Base-by-base conservation (phyloP, 2,329 filamentous ascomycete genomes). In the Mariannaea sp. region DNA sequence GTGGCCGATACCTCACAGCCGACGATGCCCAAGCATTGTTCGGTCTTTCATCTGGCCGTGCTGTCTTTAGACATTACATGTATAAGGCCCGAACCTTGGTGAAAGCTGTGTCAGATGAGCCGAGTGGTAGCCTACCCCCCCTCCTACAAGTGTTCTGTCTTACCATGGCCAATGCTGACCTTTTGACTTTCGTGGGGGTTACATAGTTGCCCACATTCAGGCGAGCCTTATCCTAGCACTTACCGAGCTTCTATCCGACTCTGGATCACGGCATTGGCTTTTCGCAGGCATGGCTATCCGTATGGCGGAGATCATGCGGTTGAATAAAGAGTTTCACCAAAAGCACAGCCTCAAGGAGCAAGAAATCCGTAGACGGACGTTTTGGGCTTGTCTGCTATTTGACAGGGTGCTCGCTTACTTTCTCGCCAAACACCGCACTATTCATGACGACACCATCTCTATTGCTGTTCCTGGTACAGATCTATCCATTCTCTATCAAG, bases 321-420 rank as follows among this genome's bases (percentile, higher is more conserved):
- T 65, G 9, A 65, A 65, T 42, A 59, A 63, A 16, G 59, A 65
- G 13, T 65, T 59, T 13, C 62, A 65, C 33, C 57, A 63, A 36
- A 53, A 50, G 22, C 62, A 65, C 45, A 56, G 46, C 29, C 45
- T 60, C n/a, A 46, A 47, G 7, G 57, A 64, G n/a, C 61, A 65
- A 27, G 65, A 65, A 32, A 58, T 67, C 5, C 59, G 65, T 3
- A 43, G 63, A 5, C 61, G 65, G 7, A 67, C 65, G 9, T 66
- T 64, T 22, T 67, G 65, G 65, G 64, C 63, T 29, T 68, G 63
- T 24, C 58, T 32, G 12, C 30, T 32, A 62, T 20, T 53, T 4
- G 50, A 53, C 44, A 30, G 50, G 17, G 20, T 22, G 5, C 22
- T 53, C 6, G 50, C 50, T 9, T 53, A 56, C 56, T 14, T 64